A percentile compares a stretch with the other conserved stretches of the same genome.
phyloP scores from a whole-genome alignment of 2,329 filamentous ascomycete genomes.

The Gliomastix tumulicola region DNA sequence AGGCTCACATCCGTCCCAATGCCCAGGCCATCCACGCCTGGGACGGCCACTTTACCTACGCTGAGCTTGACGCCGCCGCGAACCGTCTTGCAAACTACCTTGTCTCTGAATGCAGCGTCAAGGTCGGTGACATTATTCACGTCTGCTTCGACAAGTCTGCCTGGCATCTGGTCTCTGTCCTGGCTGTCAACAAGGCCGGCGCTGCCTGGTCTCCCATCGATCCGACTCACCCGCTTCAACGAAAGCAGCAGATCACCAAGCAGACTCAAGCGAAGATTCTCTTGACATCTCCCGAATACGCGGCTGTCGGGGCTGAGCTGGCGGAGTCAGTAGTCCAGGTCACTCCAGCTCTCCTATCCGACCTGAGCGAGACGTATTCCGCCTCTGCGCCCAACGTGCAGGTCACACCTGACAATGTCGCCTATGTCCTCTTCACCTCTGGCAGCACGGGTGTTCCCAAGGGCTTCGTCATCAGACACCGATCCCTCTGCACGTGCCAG shows the following conservation, averaged over 20 bases:
- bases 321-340: slow-evolving; percentile 13
- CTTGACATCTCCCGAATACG: slow-evolving; percentile 27
- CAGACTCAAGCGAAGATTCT: slow-evolving; percentile 30
- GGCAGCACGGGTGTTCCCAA: slow-evolving; percentile 9
- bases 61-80: not conserved
- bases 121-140: not conserved
- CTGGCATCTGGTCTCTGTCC: slow-evolving; percentile 35
- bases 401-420: not conserved
- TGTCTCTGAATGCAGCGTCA: slow-evolving; percentile 1
- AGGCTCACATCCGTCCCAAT: not conserved
- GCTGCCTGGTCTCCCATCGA: slow-evolving; percentile 38
- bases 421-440: slow-evolving; percentile 9
- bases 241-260: slow-evolving; percentile 34
- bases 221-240: slow-evolving; percentile 34
- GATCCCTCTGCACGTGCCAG: slow-evolving; percentile 2
- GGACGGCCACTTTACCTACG: not conserved
- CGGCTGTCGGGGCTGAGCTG: slow-evolving; percentile 22
- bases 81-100: slow-evolving; percentile 1
- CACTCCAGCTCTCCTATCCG: not conserved
- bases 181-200: slow-evolving; percentile 40
- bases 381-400: no score
- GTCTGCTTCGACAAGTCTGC: slow-evolving; percentile 41
- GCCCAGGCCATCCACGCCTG: not conserved
- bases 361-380: no score
- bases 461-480: slow-evolving; percentile 7